phyloP scores from a whole-genome alignment of 176 grass and related monocot genomes.

The Pontederia paniculata region DNA sequence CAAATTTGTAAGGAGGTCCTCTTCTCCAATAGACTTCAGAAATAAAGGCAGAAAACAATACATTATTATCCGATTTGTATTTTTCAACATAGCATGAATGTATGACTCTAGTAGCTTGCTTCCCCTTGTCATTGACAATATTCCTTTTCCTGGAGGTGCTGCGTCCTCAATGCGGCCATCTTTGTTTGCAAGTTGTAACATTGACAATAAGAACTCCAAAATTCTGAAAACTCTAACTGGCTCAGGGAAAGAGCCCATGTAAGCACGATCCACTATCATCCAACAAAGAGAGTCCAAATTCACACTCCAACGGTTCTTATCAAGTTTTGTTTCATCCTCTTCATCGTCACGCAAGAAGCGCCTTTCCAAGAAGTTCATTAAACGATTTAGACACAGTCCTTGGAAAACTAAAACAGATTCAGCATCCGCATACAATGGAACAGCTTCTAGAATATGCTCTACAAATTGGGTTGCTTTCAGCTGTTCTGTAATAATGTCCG shows the following conservation, averaged over 20 bases:
- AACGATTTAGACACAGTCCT: slow-evolving; percentile 91
- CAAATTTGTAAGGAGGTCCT: slow-evolving; percentile 66
- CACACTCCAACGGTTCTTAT: slow-evolving; percentile 80
- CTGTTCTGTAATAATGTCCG: slow-evolving; percentile 85
- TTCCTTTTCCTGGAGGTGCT: slow-evolving; percentile 73
- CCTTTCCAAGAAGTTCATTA: slow-evolving; percentile 99
- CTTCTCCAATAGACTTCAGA: slow-evolving; percentile 76
- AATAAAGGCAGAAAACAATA: slow-evolving; percentile 93
- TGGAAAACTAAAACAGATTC: slow-evolving; percentile 86
- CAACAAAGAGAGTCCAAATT: slow-evolving; percentile 96
- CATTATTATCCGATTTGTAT: slow-evolving; percentile 97
- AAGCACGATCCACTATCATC: slow-evolving; percentile 90
- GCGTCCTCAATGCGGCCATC: slow-evolving; percentile 92
- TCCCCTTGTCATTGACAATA: slow-evolving; percentile 90
- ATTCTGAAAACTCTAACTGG: slow-evolving; percentile 75
- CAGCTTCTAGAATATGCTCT: slow-evolving; percentile 71
- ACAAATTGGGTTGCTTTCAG: slow-evolving; percentile 76
- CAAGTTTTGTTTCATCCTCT: slow-evolving; percentile 84
- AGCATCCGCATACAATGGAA: slow-evolving; percentile 82
- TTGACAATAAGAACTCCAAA: slow-evolving; percentile 88
- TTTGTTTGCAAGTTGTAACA: slow-evolving; percentile 94
- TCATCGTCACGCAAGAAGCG: slow-evolving; percentile 87
- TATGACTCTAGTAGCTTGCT: slow-evolving; percentile 75
- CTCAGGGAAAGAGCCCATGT: slow-evolving; percentile 89
- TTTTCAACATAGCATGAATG: slow-evolving; percentile 92